Base-by-base conservation (phyloP, 202 grass and related monocot genomes). In the Brachypodium distachyon region DNA sequence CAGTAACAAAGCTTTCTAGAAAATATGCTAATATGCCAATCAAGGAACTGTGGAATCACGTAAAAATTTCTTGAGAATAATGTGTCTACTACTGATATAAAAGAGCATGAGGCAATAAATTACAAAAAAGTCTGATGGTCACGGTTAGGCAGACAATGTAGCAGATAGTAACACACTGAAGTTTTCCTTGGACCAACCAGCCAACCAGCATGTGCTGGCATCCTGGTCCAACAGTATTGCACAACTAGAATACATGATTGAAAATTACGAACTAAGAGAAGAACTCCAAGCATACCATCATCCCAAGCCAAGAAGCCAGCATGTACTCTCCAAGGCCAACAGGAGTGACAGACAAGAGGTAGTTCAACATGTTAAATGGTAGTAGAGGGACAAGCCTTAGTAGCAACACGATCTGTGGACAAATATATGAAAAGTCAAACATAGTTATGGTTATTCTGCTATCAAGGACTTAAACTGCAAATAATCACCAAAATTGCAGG, bases 321-420 rank as follows among this genome's bases (percentile, higher is more conserved):
- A 99, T 99, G 83, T 96, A 99, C 81, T 92, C 96, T 70, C 81
- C 85, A 87, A 96, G 86, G 74, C 92, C 86, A 91, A 99, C 85
- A 87, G 96, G 96, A 83, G 96, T 99, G 73, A 99, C 96, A 69
- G 96, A 99, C 41, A 99, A 75, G 31, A 99, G 82, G 88, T 99
- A 99, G 70, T 99, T 99, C 81, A 99, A 83, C 96, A 99, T 99
- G 82, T 99, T 99, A 80, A 99, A 99, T 0, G 96, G 96, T 76
- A 99, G 96, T 65, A 99, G 79, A 69, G 96, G 96, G 41, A 99
- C 96, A 81, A 99, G 81, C 82, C 96, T 92, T 57, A 99, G 78
- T 74, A 99, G 70, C 77, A 97, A 61, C 56, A 92, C 95, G 42
- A 97, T 97, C 95, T 97, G 89, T 34, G 50, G 17, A 78, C 14